A percentile compares a stretch with the other conserved stretches of the same genome.
Evolutionary conservation across 805 yeast genomes (phyloP).

Genomic region (Metschnikowia picachoensis): DNA sequence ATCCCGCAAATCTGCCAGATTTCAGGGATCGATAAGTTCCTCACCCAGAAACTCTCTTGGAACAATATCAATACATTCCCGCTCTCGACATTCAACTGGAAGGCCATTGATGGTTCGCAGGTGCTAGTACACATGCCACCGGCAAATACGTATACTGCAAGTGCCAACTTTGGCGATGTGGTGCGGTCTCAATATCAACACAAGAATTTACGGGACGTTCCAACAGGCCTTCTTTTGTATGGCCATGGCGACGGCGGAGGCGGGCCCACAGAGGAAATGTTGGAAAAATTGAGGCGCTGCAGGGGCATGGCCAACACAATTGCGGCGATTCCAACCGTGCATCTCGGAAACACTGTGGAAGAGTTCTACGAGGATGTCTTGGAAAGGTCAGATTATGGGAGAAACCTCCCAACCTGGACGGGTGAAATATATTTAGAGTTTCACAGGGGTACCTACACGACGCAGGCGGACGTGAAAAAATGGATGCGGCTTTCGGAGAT

Average conservation of each 20-base stretch:
- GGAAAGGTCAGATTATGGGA: conserved; percentile 60
- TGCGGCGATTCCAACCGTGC: conserved; percentile 77
- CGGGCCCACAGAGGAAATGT: conserved; percentile 92
- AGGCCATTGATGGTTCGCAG: conserved; percentile 90
- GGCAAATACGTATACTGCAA: conserved; percentile 90
- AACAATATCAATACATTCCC: conserved; percentile 92
- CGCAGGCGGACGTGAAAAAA: conserved; percentile 84
- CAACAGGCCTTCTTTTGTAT: conserved; percentile 73
- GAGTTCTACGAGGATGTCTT: conserved; percentile 71
- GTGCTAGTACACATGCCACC: conserved; percentile 98
- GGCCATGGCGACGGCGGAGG: conserved; percentile 99
- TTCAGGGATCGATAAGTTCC: conserved; percentile 80
- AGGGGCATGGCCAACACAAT: conserved; percentile 82
- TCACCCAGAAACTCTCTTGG: conserved; percentile 96
- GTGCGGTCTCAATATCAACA: conserved; percentile 75
- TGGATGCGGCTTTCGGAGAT: conserved; percentile 74
- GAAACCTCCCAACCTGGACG: conserved; percentile 75
- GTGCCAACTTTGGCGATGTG: conserved; percentile 91
- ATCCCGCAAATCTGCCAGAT: conserved; percentile 87
- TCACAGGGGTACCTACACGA: conserved; percentile 95
- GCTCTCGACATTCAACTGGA: conserved; percentile 89
- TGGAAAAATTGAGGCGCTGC: conserved; percentile 87
- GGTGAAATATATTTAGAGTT: conserved; percentile 94
- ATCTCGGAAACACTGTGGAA: conserved; percentile 73
- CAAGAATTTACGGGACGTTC: conserved; percentile 76